Evolutionary conservation across 768 basidiomycete species (phyloP), one percentile per base, ranked within the genome.

Genomic region (Chlorophyllum brunneum): DNA sequence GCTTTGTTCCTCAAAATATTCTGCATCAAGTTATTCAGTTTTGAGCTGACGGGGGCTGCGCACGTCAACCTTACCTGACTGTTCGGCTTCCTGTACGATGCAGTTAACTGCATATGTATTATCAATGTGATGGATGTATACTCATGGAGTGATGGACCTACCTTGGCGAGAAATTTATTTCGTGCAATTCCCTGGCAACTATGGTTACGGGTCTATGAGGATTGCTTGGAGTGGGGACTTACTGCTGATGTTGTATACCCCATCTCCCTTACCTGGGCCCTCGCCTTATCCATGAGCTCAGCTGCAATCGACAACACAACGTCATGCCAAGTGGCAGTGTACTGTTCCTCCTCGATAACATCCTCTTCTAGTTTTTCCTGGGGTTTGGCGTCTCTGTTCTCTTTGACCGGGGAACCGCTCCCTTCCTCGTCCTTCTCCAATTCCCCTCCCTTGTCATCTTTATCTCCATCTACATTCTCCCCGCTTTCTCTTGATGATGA

Each of bases 211-310:
- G 22, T 26, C n/a, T 5, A n/a, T n/a, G 4, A 2, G 6, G 13
- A 10, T 3, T 42, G 10, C 16, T 29, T 6, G 2, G 7, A 13
- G 51, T 26, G 27, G 38, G 42, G 9, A 70, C 86, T 58, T 59
- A 93, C 93, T 10, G 94, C 93, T 46, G 92, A 94, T 37, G 87
- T 92, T n/a, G 92, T 93, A 62, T 99, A 99, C 13, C 92, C 89
- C 24, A 98, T 75, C 59, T 80, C 77, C 22, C 71, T 68, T 7
- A 98, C 82, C 46, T 85, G 81, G 47, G 73, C 72, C 57, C 94
- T 75, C 39, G 88, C 79, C 51, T 78, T 82, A n/a, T 71, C 67
- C 85, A 97, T 94, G 24, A 95, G 63, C 61, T 91, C 91, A 2
- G 93, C 92, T 2, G 85, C 95, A 41, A 98, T 83, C 3, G 87